Percentiles rank a stretch among this genome's conserved stretches.
Evolutionary conservation across 1,139 yeast species (phyloP).

Genomic region (Diutina neorugosa): DNA sequence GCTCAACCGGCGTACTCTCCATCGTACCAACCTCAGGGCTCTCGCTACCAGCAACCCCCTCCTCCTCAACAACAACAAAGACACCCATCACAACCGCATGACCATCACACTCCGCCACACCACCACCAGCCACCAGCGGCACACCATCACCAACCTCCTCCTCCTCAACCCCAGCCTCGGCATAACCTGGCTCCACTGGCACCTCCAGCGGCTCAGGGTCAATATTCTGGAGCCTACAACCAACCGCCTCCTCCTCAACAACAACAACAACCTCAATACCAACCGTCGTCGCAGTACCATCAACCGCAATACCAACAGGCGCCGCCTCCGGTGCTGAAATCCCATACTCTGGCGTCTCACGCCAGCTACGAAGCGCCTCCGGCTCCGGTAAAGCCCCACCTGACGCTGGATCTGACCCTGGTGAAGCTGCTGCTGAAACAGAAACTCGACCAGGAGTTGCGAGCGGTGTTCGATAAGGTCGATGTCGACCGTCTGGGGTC

Average conservation of each 20-base stretch:
- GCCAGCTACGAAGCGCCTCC: conserved; percentile 11
- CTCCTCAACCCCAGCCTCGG: conserved; percentile 5
- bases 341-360: conserved; percentile 11
- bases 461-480: conserved; percentile 43
- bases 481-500: conserved; percentile 44
- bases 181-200: conserved; percentile 4
- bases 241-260: neutral
- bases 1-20: neutral
- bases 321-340: conserved; percentile 9
- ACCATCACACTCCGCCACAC: neutral
- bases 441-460: conserved; percentile 36
- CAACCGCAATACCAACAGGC: conserved; percentile 10
- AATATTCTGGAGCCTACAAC: neutral
- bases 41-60: conserved; percentile 9
- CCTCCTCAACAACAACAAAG: conserved; percentile 8
- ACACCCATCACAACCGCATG: conserved; percentile 1
- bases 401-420: neutral
- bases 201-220: conserved; percentile 5
- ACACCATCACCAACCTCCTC: conserved; percentile 8
- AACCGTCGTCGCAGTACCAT: conserved; percentile 7
- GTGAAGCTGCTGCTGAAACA: conserved; percentile 16
- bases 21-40: neutral
- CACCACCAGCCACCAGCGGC: conserved; percentile 9
- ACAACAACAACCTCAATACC: conserved; percentile 4
- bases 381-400: conserved; percentile 5